Evolutionary conservation across 805 yeast genomes (phyloP).

Genomic region (Wickerhamiella dianesei): DNA sequence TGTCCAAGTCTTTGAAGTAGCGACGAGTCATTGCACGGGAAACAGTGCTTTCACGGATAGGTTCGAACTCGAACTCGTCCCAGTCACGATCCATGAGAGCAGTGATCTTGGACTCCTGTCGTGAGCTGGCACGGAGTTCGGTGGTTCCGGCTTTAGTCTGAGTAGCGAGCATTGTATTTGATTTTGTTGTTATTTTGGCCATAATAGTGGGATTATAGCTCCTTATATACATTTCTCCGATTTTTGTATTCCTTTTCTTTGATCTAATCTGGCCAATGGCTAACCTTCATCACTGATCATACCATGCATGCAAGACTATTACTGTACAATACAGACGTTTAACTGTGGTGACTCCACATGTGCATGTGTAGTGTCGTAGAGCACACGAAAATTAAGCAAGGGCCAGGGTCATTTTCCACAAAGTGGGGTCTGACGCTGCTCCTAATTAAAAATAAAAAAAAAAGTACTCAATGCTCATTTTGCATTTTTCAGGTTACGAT

Average conservation of each 20-base stretch:
- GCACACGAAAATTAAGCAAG: neutral
- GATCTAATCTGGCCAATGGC: too few species aligned
- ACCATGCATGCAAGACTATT: neutral
- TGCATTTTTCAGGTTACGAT: too few species aligned
- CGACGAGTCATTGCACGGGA: slow-evolving; percentile 70
- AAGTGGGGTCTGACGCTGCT: neutral
- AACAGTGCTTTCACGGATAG: slow-evolving; percentile 65
- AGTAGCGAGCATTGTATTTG: neutral
- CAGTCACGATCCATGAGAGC: slow-evolving; percentile 32
- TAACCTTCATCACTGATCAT: neutral
- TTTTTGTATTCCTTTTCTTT: too few species aligned
- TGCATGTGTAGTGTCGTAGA: too few species aligned
- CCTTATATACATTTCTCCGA: neutral
- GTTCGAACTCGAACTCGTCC: slow-evolving; percentile 54
- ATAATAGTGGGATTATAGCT: neutral
- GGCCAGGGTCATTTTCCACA: neutral
- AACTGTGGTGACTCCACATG: neutral
- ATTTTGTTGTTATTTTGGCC: too few species aligned
- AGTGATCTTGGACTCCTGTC: slow-evolving; percentile 7
- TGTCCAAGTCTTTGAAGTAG: slow-evolving; percentile 59
- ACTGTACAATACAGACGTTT: neutral
- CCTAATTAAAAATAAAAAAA: too few species aligned
- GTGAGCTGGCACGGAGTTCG: neutral
- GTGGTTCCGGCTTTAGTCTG: neutral
- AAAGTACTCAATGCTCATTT: too few species aligned